A percentile compares a stretch with the other conserved stretches of the same genome.
phyloP scores from a whole-genome alignment of 23 red algal species.

The Gracilariopsis chorda region DNA sequence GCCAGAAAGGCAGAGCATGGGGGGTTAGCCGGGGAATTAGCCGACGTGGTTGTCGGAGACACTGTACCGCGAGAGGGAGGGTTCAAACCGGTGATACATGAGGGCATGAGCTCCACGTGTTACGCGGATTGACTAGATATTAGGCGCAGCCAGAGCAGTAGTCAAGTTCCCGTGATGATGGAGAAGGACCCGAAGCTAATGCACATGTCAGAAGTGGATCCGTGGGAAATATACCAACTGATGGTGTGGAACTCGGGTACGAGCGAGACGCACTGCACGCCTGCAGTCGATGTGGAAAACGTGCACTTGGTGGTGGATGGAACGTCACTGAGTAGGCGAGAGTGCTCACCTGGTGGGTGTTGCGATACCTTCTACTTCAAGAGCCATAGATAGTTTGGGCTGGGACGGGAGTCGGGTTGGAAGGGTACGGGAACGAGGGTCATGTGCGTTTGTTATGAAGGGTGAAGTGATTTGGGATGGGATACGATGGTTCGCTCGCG shows the following conservation, averaged over 20 bases:
- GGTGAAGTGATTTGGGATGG: too few species aligned
- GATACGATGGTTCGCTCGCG: too few species aligned
- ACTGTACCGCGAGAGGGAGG: constrained; percentile 5
- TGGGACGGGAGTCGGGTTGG: too few species aligned
- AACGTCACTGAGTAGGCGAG: neutral
- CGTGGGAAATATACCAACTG: constrained; percentile 42
- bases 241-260: constrained; percentile 22
- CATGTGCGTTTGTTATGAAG: too few species aligned
- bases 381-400: neutral
- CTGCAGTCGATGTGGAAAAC: constrained; percentile 12
- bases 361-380: constrained; percentile 58
- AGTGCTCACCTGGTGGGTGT: constrained; percentile 23
- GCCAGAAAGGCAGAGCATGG: neutral
- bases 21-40: neutral
- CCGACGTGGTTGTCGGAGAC: constrained; percentile 13
- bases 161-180: constrained; percentile 7
- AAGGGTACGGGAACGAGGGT: too few species aligned
- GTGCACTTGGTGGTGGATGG: constrained; percentile 10
- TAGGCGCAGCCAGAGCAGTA: neutral
- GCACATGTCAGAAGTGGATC: constrained; percentile 16
- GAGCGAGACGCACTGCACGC: constrained; percentile 9
- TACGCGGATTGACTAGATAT: constrained; percentile 16
- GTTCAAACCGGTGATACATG: constrained; percentile 45
- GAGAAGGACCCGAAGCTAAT: constrained; percentile 50
- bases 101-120: constrained; percentile 35